Percentiles rank a stretch among this genome's conserved stretches.
phyloP scores from a whole-genome alignment of 352 stramenopile species.

The Globisporangium alternatum region DNA sequence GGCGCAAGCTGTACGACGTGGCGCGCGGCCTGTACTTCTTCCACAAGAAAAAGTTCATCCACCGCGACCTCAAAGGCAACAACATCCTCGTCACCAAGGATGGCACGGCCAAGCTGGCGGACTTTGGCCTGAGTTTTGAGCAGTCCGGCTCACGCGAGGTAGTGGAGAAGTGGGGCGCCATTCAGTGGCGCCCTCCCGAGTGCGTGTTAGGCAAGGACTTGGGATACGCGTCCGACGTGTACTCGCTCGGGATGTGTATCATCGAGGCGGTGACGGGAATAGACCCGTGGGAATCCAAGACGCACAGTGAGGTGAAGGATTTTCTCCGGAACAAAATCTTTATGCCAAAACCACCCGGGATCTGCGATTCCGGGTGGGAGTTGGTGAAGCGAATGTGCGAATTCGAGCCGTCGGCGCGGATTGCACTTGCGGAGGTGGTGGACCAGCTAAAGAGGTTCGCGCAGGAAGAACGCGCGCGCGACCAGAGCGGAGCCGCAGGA shows the following conservation, averaged over 20 bases:
- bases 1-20: conserved; percentile 5
- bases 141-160: not conserved
- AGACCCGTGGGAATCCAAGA: not conserved
- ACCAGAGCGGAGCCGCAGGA: not conserved
- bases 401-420: not conserved
- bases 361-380: not conserved
- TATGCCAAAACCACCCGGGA: not conserved
- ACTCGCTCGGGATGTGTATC: conserved; percentile 7
- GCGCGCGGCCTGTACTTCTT: conserved; percentile 3
- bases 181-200: conserved; percentile 2
- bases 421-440: conserved; percentile 5
- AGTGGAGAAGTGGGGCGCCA: not conserved
- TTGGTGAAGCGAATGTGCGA: conserved; percentile 6
- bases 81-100: conserved; percentile 6
- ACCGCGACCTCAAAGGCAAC: conserved; percentile 6
- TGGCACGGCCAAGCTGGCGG: conserved; percentile 4
- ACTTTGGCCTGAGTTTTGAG: conserved; percentile 7
- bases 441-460: not conserved
- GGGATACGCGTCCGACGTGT: not conserved
- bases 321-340: conserved; percentile 1
- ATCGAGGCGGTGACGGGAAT: not conserved
- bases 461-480: not conserved
- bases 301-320: not conserved
- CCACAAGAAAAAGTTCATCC: not conserved
- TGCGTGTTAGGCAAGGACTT: not conserved